Base-by-base conservation (phyloP, 495 filamentous ascomycete genomes). In the Penicillium paradoxum region DNA sequence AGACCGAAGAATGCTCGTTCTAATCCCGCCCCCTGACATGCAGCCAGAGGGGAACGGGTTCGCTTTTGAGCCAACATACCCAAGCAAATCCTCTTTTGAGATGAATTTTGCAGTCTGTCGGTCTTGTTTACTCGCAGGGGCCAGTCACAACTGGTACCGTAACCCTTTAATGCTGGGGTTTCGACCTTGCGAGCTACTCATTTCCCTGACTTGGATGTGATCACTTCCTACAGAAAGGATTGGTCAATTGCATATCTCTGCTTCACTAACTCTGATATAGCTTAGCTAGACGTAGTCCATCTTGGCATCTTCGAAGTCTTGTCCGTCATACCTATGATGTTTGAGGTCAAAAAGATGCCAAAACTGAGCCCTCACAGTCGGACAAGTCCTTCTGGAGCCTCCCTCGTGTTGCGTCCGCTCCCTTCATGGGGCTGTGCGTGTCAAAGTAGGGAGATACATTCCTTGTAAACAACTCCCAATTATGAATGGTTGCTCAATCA, bases 361-460 rank as follows among this genome's bases (percentile, higher is more conserved):
- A 74, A 32, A 75, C 38, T 57, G 54, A 76, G 49, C 53, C 49
- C 55, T 57, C 52, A 57, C 58, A 61, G 60, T 60, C 62, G 57
- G 63, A 64, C 62, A 59, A 64, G 49, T 70, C 60, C 44, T 55
- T 56, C 57, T 64, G 61, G 48, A 57, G 55, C 49, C 73, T 76
- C 70, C 68, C 67, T 71, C 74, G 72, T 77, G 72, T 75, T 75
- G 64, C 72, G 74, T 74, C 70, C 67, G 66, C 69, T 65, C 64
- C 61, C 44, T 64, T 27, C 22, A 68, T 77, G 71, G 65, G 64
- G 70, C 61, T 71, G 69, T 72, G 63, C 73, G 74, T 77, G 74
- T 75, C 74, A 71, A 77, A 68, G 65, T 60, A 72, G 69, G 70
- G 72, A 75, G 73, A 65, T 71, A 77, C 72, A 77, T 75, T 59